Conservation (phyloP, 108 stramenopile species). For the Pseudonitzschia delicatissima region DNA sequence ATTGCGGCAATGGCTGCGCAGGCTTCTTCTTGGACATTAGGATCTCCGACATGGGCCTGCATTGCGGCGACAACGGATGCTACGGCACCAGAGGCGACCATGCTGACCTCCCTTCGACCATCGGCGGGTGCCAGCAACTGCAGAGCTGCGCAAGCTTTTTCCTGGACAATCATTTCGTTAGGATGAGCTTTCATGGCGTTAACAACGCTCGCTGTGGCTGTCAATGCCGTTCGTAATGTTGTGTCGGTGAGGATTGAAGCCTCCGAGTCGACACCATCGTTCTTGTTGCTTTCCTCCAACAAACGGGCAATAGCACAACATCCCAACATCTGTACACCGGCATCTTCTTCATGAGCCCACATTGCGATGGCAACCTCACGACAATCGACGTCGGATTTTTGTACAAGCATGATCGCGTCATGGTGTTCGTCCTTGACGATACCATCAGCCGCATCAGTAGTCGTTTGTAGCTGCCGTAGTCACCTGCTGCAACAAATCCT, state of each 20-base stretch:
- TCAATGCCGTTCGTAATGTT: conserved; percentile 56
- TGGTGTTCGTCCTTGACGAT: conserved; percentile 80
- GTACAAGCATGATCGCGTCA: conserved; percentile 87
- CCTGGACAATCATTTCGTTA: conserved; percentile 82
- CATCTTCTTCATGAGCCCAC: conserved; percentile 91
- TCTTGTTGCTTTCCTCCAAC: conserved; percentile 14
- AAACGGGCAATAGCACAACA: conserved; percentile 59
- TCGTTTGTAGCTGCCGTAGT: conserved; percentile 31
- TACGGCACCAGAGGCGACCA: conserved; percentile 82
- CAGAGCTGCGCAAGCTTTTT: conserved; percentile 72
- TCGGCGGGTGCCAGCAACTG: conserved; percentile 56
- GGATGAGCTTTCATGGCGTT: conserved; percentile 89
- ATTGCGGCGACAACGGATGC: conserved; percentile 81
- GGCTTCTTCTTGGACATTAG: conserved; percentile 73
- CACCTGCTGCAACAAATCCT: conserved; percentile 15
- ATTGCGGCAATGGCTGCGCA: conserved; percentile 70
- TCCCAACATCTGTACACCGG: conserved; percentile 85
- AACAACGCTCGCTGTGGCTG: conserved; percentile 71
- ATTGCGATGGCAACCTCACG: conserved; percentile 70
- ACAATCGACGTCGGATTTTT: conserved; percentile 51
- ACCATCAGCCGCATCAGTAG: conserved; percentile 6
- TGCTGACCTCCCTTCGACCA: conserved; percentile 71
- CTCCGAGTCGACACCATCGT: neutral
- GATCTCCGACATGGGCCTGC: conserved; percentile 86
- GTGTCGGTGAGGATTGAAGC: neutral